Percentiles rank a stretch among this genome's conserved stretches.
These are phyloP conservation scores for Mycena venus DNA, from an alignment of 768 basidiomycete genomes.

Conservation along the genomic window DNA sequence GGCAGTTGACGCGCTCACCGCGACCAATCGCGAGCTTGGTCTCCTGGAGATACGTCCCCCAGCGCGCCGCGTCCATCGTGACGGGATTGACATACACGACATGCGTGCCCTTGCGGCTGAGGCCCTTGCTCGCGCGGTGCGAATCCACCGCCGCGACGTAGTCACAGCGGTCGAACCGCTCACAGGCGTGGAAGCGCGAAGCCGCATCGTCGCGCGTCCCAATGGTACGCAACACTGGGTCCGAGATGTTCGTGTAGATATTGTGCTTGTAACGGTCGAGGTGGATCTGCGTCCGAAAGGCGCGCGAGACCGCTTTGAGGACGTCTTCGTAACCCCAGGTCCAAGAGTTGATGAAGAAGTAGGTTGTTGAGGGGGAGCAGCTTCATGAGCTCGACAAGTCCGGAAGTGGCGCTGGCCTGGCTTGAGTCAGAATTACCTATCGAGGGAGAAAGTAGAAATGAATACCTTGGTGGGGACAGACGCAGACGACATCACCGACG, in stretches of 20 bases:
- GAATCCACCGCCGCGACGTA: constrained; percentile 60
- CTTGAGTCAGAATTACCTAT: not conserved
- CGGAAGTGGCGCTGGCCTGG: constrained; percentile 76
- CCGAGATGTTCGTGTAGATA: constrained; percentile 70
- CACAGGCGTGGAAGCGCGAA: constrained; percentile 95
- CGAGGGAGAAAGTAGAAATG: not conserved
- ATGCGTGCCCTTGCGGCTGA: constrained; percentile 60
- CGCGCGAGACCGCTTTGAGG: constrained; percentile 77
- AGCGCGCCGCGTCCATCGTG: constrained; percentile 72
- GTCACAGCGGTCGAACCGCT: constrained; percentile 82
- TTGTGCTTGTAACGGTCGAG: constrained; percentile 89
- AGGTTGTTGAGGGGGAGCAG: constrained; percentile 72
- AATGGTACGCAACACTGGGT: constrained; percentile 73
- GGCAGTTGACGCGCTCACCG: constrained; percentile 63
- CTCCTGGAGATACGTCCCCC: constrained; percentile 58
- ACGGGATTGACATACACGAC: constrained; percentile 92
- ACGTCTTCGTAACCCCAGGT: constrained; percentile 98
- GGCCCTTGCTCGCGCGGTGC: constrained; percentile 40
- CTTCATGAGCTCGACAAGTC: constrained; percentile 77
- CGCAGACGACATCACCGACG: constrained; percentile 66
- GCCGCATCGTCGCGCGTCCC: constrained; percentile 69
- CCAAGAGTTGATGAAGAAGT: constrained; percentile 95
- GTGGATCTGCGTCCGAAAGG: constrained; percentile 87
- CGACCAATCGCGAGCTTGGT: constrained; percentile 54
- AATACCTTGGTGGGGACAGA: constrained; percentile 73